A percentile compares a stretch with the other conserved stretches of the same genome.
These are phyloP conservation scores for Puya raimondii DNA, from an alignment of 176 grass and related monocot species.

Conservation along the genomic window DNA sequence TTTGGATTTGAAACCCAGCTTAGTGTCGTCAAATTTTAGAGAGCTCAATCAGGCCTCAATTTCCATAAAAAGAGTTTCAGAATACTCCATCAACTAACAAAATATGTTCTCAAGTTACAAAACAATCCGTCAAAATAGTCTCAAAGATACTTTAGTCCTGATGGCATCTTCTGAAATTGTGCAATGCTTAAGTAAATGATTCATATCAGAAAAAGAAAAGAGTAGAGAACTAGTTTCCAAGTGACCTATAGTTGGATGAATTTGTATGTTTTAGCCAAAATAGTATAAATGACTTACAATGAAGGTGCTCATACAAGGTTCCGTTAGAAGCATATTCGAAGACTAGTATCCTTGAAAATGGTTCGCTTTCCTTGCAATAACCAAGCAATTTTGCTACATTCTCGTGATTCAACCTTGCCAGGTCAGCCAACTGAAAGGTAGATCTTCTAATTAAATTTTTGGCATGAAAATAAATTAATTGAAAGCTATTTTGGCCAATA, in stretches of 20 bases:
- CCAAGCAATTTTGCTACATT: slow-evolving; percentile 80
- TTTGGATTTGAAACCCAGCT: no score
- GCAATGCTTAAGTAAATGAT: no score
- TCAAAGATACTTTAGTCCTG: no score
- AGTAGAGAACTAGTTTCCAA: neutral
- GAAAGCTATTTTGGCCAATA: neutral
- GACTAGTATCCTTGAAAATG: slow-evolving; percentile 78
- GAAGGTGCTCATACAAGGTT: slow-evolving; percentile 79
- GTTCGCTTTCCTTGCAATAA: slow-evolving; percentile 85
- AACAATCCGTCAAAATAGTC: neutral
- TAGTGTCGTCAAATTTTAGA: no score
- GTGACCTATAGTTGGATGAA: no score
- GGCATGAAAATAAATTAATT: neutral
- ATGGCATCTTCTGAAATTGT: no score
- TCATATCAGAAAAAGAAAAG: neutral
- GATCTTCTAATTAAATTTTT: slow-evolving; percentile 6
- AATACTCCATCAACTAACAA: neutral
- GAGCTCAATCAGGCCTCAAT: no score
- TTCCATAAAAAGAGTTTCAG: neutral
- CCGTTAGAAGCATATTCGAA: slow-evolving; percentile 97
- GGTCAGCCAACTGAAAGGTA: slow-evolving; percentile 59
- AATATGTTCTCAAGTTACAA: neutral
- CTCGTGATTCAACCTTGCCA: slow-evolving; percentile 78
- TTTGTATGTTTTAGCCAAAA: no score
- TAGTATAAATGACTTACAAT: slow-evolving; percentile 38